Evolutionary conservation across 306 rosid species (phyloP).

Genomic region (Delonix regia): DNA sequence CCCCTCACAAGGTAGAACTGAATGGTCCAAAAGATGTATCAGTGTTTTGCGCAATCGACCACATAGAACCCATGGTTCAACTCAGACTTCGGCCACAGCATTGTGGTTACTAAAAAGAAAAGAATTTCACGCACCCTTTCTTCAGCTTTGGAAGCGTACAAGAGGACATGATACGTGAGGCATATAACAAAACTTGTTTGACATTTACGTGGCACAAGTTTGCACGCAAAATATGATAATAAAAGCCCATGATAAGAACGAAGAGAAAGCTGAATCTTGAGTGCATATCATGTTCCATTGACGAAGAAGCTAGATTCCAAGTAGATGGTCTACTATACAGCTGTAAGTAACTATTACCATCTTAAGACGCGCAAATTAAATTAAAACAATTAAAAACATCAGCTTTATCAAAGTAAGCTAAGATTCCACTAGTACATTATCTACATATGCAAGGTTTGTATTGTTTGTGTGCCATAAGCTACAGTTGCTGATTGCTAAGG

Average conservation of each 20-base stretch:
- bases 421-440: conserved; percentile 40
- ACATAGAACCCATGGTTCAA: neutral
- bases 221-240: neutral
- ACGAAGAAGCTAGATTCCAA: conserved; percentile 21
- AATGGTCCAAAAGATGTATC: neutral
- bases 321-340: conserved; percentile 32
- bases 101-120: neutral
- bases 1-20: too few relatives aligned
- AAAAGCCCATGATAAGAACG: conserved; percentile 5
- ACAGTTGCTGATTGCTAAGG: conserved; percentile 32
- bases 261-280: conserved; percentile 22
- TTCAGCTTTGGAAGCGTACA: neutral
- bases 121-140: neutral
- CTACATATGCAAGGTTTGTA: conserved; percentile 49
- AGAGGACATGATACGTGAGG: neutral
- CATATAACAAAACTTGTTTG: neutral
- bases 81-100: neutral
- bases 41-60: neutral
- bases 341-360: conserved; percentile 33
- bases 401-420: conserved; percentile 31
- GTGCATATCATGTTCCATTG: conserved; percentile 7
- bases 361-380: conserved; percentile 15
- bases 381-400: conserved; percentile 28
- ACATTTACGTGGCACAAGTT: neutral
- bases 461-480: conserved; percentile 46